phyloP scores from a whole-genome alignment of 1,284 basidiomycete species.

The Naganishia cerealis region DNA sequence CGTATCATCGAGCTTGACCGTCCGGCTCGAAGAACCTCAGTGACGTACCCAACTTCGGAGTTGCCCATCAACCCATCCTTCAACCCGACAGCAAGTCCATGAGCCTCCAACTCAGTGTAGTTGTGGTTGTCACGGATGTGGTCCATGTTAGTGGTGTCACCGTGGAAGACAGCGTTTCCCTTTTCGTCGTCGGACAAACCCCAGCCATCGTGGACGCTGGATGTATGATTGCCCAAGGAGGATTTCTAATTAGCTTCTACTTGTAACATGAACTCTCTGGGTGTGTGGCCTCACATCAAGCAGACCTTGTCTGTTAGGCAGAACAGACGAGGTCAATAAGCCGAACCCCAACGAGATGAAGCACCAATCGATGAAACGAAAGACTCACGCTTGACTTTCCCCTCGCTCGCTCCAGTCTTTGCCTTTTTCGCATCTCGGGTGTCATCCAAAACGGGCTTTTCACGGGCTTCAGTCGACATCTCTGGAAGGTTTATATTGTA shows the following conservation, averaged over 20 bases:
- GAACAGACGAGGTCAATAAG: neutral
- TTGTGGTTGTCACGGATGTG: conserved; percentile 73
- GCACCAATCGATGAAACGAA: neutral
- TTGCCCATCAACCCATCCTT: conserved; percentile 92
- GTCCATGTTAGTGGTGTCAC: conserved; percentile 81
- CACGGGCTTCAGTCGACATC: conserved; percentile 25
- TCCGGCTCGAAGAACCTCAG: neutral
- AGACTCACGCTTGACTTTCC: conserved; percentile 28
- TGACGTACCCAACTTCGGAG: conserved; percentile 80
- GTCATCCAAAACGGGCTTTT: conserved; percentile 30
- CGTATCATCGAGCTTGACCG: neutral
- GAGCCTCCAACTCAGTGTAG: conserved; percentile 71
- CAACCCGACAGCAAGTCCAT: conserved; percentile 81
- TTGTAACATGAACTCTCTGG: neutral
- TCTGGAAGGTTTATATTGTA: neutral
- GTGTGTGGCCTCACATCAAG: conserved; percentile 65
- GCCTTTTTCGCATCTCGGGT: conserved; percentile 31
- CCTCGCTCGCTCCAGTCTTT: conserved; percentile 17
- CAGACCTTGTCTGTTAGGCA: conserved; percentile 71
- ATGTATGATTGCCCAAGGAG: neutral
- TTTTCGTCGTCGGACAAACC: conserved; percentile 71
- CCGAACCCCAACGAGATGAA: neutral
- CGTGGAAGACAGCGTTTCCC: conserved; percentile 82
- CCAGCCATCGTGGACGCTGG: conserved; percentile 90
- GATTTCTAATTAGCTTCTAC: neutral